Evolutionary conservation across 345 rosid species (phyloP), one percentile per base, ranked within the genome.

Genomic region (Lepidium didymum): DNA sequence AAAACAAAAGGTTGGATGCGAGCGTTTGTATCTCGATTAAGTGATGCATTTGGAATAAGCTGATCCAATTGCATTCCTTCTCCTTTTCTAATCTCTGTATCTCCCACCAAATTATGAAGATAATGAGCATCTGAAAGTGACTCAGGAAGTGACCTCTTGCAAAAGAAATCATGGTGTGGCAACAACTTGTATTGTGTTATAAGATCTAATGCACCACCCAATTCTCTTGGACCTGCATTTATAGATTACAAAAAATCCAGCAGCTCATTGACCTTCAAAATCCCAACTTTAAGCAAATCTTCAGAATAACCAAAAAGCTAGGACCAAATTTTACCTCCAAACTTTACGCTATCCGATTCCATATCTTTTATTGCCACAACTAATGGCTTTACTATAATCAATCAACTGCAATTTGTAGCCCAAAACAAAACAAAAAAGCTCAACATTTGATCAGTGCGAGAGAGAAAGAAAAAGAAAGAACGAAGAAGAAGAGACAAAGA

Each of bases 21-120:
- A 34, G 78, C 75, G 74, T 68, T 78, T 1, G 73, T 6, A 59
- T 79, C 90, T 53, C 83, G 83, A 52, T 62, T 45, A 55, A 51
- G 56, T 13, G 79, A 71, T 31, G 79, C 43, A 71, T 70, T 82
- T 12, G 80, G 88, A 68, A 87, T 70, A 74, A 89, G 94, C 75
- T 87, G 94, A 79, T 82, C 85, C 64, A 91, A 51, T 66, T 87
- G 92, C 97, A 91, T 89, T 43, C 92, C 96, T 47, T 87, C 92
- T 50, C 96, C 96, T 64, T 88, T 88, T 53, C 90, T 81, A 68
- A 91, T 85, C 72, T 87, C 86, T 10, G 87, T 81, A 61, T 84
- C 96, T 12, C 96, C 94, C 62, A 86, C 94, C 55, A 87, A 82
- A 67, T 83, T 82, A 62, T 77, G 90, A 70, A 91, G 90, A 65